Evolutionary conservation across 371 early-diverging fungal genomes (phyloP).

Genomic region (Catenaria anguillulae): DNA sequence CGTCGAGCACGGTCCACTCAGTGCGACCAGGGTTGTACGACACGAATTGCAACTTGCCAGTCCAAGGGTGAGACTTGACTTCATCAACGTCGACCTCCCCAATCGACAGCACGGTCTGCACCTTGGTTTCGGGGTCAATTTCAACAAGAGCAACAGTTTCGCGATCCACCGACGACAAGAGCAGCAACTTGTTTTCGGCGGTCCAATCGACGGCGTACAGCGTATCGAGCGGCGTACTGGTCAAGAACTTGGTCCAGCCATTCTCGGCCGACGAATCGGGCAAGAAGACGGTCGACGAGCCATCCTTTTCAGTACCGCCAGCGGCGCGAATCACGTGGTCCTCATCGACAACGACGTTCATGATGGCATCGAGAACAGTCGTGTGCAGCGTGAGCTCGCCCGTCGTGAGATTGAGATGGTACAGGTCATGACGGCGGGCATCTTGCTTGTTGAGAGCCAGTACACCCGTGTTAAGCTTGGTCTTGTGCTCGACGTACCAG

Average conservation of each 20-base stretch:
- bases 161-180: not conserved
- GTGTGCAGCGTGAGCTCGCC: constrained; percentile 9
- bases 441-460: constrained; percentile 12
- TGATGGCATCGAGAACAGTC: not conserved
- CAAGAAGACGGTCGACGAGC: not conserved
- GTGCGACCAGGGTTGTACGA: not conserved
- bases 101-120: not conserved
- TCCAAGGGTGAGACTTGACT: not conserved
- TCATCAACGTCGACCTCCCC: not conserved
- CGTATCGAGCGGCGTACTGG: not conserved
- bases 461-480: constrained; percentile 8
- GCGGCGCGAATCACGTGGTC: not conserved
- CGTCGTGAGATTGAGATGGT: constrained; percentile 6
- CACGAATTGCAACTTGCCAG: not conserved
- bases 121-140: not conserved
- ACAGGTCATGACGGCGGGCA: constrained; percentile 9
- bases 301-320: not conserved
- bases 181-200: not conserved
- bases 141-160: not conserved
- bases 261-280: not conserved
- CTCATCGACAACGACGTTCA: not conserved
- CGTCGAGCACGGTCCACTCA: not conserved
- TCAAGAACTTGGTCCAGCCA: not conserved
- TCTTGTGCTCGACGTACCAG: not conserved
- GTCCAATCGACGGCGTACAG: not conserved